phyloP scores from a whole-genome alignment of 345 rosid genomes.

The Excoecaria cochinchinensis region DNA sequence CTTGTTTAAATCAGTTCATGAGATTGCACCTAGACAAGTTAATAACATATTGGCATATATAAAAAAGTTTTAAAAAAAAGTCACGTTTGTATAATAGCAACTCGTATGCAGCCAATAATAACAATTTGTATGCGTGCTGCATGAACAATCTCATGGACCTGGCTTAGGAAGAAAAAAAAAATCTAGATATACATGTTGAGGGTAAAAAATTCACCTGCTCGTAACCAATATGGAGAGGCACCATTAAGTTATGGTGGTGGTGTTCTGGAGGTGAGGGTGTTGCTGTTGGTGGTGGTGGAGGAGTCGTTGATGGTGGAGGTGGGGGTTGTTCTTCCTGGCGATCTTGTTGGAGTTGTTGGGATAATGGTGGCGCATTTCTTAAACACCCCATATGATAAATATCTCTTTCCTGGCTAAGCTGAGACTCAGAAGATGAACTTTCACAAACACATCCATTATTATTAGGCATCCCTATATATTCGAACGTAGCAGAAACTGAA shows the following conservation, averaged over 20 bases:
- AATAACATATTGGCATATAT: too few species aligned
- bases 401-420: slow-evolving; percentile 31
- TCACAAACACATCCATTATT: slow-evolving; percentile 28
- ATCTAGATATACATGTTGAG: too few species aligned
- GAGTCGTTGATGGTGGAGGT: neutral
- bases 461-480: slow-evolving; percentile 32
- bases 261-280: slow-evolving; percentile 1
- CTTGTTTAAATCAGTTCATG: too few species aligned
- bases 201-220: slow-evolving; percentile 41
- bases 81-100: too few species aligned
- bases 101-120: too few species aligned
- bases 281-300: neutral
- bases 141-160: too few species aligned
- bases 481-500: slow-evolving; percentile 21
- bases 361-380: slow-evolving; percentile 31
- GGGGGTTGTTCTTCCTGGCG: slow-evolving; percentile 19
- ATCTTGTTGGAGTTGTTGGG: slow-evolving; percentile 48
- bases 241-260: slow-evolving; percentile 42
- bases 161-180: neutral
- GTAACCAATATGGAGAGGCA: slow-evolving; percentile 38
- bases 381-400: slow-evolving; percentile 28
- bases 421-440: slow-evolving; percentile 27
- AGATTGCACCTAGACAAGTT: too few species aligned
- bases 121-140: too few species aligned
- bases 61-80: too few species aligned